Evolutionary conservation across 768 basidiomycete genomes (phyloP).

Genomic region (Sporobolomyces phaffii): DNA sequence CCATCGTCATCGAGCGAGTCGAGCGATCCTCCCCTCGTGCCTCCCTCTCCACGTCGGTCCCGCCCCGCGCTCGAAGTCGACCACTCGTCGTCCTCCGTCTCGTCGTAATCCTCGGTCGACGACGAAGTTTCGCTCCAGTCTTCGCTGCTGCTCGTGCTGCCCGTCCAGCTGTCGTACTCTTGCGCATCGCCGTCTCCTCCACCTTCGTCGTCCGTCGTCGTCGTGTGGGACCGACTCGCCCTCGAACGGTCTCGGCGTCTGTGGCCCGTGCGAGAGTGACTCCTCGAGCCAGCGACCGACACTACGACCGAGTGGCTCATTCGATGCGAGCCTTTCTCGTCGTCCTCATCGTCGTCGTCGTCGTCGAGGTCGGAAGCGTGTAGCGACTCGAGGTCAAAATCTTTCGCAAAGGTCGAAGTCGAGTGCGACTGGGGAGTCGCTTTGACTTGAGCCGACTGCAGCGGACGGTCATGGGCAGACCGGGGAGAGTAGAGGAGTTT

Average conservation of each 20-base stretch:
- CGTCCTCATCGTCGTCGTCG: slow-evolving; percentile 8
- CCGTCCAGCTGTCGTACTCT: slow-evolving; percentile 29
- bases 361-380: slow-evolving; percentile 1
- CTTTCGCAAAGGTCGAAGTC: neutral
- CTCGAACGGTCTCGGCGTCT: neutral
- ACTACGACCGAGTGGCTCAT: neutral
- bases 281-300: neutral
- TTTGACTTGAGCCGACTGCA: neutral
- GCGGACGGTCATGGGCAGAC: neutral
- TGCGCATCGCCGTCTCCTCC: neutral
- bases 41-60: neutral
- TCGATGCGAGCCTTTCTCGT: neutral
- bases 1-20: slow-evolving; percentile 1
- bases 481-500: slow-evolving; percentile 33
- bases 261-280: slow-evolving; percentile 8
- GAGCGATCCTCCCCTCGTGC: neutral
- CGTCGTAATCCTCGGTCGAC: slow-evolving; percentile 18
- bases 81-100: slow-evolving; percentile 14
- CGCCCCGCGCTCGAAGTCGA: neutral
- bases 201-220: neutral
- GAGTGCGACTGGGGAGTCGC: neutral
- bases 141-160: slow-evolving; percentile 19
- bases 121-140: slow-evolving; percentile 10
- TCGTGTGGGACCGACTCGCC: neutral
- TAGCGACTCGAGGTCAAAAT: neutral